Conservation (phyloP, 2,329 filamentous ascomycete genomes). For the Diaporthe eres region DNA sequence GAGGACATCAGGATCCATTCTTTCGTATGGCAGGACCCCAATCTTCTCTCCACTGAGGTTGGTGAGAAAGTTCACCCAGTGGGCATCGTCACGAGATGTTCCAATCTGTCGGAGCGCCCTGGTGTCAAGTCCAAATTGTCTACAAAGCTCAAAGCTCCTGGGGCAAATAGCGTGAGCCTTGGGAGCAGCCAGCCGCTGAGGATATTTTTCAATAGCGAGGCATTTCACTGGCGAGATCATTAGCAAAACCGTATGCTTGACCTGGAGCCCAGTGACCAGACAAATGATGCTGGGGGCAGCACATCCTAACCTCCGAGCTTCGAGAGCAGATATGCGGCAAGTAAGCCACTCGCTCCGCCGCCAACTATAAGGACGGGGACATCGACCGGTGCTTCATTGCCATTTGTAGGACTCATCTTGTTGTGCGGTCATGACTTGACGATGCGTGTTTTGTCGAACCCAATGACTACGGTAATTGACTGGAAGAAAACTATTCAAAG, state of each 20-base stretch:
- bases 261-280: not conserved
- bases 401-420: not conserved
- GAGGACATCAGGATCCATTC: conserved; percentile 52
- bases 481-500: too few species aligned
- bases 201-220: conserved; percentile 51
- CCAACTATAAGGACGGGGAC: conserved; percentile 54
- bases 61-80: conserved; percentile 58
- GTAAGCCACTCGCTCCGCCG: conserved; percentile 54
- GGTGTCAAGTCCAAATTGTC: conserved; percentile 49
- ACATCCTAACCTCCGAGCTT: conserved; percentile 46
- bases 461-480: too few species aligned
- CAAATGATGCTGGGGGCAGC: too few species aligned
- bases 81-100: conserved; percentile 51
- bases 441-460: too few species aligned
- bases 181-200: conserved; percentile 49
- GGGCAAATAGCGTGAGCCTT: conserved; percentile 51
- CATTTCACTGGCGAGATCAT: conserved; percentile 44
- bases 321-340: conserved; percentile 52
- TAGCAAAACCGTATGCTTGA: not conserved
- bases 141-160: conserved; percentile 49
- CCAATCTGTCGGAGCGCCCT: conserved; percentile 49
- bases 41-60: conserved; percentile 53
- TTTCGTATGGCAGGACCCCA: conserved; percentile 53
- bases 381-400: conserved; percentile 34
- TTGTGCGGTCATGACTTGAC: too few species aligned